phyloP scores from a whole-genome alignment of 108 stramenopile species.

The Pseudonitzschia pungens region DNA sequence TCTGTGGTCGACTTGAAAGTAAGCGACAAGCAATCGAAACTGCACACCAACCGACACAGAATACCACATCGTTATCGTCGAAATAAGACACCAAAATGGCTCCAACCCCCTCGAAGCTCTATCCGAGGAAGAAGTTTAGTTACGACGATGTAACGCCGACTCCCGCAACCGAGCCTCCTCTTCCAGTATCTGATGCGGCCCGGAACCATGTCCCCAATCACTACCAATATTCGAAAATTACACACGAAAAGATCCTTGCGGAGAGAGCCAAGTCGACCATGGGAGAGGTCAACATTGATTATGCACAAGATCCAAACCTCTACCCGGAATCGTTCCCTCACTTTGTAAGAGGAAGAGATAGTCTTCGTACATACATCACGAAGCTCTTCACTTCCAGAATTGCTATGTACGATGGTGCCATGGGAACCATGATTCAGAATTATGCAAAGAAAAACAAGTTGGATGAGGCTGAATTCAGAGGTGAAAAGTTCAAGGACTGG shows the following conservation, averaged over 20 bases:
- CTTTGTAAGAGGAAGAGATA: constrained; percentile 93
- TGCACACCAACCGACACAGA: neutral
- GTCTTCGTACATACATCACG: constrained; percentile 87
- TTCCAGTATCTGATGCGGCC: constrained; percentile 83
- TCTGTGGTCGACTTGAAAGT: neutral
- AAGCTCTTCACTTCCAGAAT: constrained; percentile 80
- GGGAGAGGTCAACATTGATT: constrained; percentile 71
- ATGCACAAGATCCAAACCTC: constrained; percentile 55
- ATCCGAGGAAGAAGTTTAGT: constrained; percentile 59
- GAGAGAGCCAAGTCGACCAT: constrained; percentile 74
- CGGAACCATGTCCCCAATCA: constrained; percentile 83
- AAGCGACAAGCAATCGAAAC: neutral
- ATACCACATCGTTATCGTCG: neutral
- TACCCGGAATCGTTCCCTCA: constrained; percentile 84
- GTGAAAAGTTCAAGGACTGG: constrained; percentile 95
- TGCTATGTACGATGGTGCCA: constrained; percentile 97
- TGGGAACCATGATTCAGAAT: constrained; percentile 99
- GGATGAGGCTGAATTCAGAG: constrained; percentile 96
- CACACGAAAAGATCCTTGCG: constrained; percentile 75
- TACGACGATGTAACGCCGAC: constrained; percentile 75
- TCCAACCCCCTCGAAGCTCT: constrained; percentile 29
- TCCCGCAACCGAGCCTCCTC: constrained; percentile 86
- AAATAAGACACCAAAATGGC: constrained; percentile 14
- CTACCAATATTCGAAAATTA: constrained; percentile 72
- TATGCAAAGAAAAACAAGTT: constrained; percentile 90